Evolutionary conservation across 768 basidiomycete species (phyloP), one percentile per base, ranked within the genome.

Genomic region (Trametes cubensis): DNA sequence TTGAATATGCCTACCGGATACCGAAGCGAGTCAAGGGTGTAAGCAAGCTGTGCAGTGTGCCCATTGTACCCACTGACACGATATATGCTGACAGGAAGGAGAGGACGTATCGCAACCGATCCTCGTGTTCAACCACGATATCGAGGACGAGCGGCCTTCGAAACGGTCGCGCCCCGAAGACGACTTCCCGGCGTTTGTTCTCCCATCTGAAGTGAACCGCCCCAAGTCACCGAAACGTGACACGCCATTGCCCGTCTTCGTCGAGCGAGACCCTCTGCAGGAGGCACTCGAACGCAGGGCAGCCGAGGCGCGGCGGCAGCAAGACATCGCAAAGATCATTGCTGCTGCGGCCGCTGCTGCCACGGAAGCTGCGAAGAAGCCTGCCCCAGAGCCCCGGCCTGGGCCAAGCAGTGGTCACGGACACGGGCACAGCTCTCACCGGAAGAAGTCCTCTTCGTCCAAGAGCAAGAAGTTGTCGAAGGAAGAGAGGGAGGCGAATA

Each of bases 1-100:
- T 98, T 46, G 86, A 87, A 30, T 72, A 85, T n/a, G 89, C 84
- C 26, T 95, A 89, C 73, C 85, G 93, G 67, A 96, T 97, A 83
- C 91, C 94, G 17, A 91, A 92, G 71, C 82, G 89, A 58, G 67
- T 79, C 50, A 79, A 79, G 67, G 75, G 70, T 34, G 80, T 81
- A 62, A 25, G 78, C 69, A 23, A 4, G 28, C 34, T 62, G 45
- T 13, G 38, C 17, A n/a, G 39, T 45, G 3, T n/a, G 4, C 14
- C 39, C 18, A 18, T 14, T 6, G n/a, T 18, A 17, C 25, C 41
- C 8, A 14, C 44, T 6, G 39, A 52, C 0, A 50, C 61, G 38
- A 34, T 54, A 21, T 23, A 11, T 18, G n/a, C n/a, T 6, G 72
- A 72, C 67, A 76, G 26, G 73, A 67, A 49, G 71, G 68, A 2